Conservation (phyloP, 352 stramenopile species). For the Globisporangium spiculum region DNA sequence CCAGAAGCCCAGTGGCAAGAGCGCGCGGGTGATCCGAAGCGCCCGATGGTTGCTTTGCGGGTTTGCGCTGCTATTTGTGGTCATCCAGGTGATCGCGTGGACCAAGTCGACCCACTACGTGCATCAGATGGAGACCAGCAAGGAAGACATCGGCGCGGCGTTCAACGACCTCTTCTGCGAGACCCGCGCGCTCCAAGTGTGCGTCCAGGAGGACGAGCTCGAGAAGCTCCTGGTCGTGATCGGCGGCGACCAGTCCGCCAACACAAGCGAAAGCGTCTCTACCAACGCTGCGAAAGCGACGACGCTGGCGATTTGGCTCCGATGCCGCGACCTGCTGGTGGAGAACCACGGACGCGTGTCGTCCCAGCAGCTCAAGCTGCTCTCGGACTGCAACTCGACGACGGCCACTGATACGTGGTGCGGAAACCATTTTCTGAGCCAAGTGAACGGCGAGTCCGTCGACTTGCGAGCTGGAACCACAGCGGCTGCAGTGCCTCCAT, state of each 20-base stretch:
- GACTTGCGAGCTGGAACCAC: neutral
- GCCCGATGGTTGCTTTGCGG: constrained; percentile 5
- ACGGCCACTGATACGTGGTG: constrained; percentile 19
- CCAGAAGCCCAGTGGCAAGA: neutral
- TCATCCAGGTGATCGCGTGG: constrained; percentile 12
- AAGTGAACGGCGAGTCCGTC: constrained; percentile 7
- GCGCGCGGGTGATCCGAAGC: neutral
- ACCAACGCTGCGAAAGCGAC: neutral
- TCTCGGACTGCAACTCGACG: constrained; percentile 13
- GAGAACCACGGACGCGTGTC: constrained; percentile 1
- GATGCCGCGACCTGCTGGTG: constrained; percentile 19
- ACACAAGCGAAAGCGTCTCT: neutral
- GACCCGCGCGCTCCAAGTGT: constrained; percentile 17
- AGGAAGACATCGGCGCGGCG: constrained; percentile 5
- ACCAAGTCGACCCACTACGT: constrained; percentile 16
- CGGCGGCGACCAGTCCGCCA: neutral
- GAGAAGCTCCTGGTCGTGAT: constrained; percentile 16
- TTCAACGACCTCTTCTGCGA: constrained; percentile 25
- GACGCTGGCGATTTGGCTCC: constrained; percentile 14
- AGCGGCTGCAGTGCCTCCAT: neutral
- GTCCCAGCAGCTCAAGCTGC: constrained; percentile 12
- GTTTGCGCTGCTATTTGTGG: neutral
- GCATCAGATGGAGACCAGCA: neutral
- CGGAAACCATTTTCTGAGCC: constrained; percentile 1
- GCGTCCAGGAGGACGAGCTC: constrained; percentile 9